Percentiles rank a stretch among this genome's conserved stretches.
Conservation (phyloP, 2,329 filamentous ascomycete genomes). For the Nigrospora sphaerica region DNA sequence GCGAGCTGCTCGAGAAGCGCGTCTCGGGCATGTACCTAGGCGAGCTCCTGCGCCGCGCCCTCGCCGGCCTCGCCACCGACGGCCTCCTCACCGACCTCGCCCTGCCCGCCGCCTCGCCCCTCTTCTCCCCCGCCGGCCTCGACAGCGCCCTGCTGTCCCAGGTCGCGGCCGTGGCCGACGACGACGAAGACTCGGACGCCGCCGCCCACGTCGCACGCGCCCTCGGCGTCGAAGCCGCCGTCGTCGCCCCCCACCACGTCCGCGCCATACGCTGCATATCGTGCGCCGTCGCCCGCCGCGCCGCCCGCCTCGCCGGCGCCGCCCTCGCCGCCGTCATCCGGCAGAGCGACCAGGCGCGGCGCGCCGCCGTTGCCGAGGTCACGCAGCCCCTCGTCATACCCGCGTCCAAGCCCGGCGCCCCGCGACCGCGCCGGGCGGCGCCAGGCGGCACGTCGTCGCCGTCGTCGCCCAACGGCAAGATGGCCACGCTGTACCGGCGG, state of each 20-base stretch:
- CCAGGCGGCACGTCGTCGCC: not conserved
- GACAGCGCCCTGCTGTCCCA: conserved; percentile 62
- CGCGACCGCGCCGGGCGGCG: too few species aligned
- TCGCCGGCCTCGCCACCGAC: conserved; percentile 35
- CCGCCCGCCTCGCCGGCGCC: conserved; percentile 59
- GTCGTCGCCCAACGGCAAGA: not conserved
- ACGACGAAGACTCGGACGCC: conserved; percentile 44
- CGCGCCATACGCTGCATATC: conserved; percentile 55
- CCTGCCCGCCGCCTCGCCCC: conserved; percentile 10
- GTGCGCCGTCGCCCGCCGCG: conserved; percentile 56
- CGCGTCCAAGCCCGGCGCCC: not conserved
- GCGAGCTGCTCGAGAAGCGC: conserved; percentile 78
- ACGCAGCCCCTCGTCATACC: conserved; percentile 46
- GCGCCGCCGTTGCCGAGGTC: conserved; percentile 33
- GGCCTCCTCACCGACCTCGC: conserved; percentile 4
- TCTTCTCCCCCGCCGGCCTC: conserved; percentile 58
- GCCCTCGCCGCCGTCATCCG: conserved; percentile 57
- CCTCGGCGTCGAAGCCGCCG: conserved; percentile 36
- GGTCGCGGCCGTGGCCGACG: conserved; percentile 46
- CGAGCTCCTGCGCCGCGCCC: conserved; percentile 61
- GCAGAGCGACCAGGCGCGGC: conserved; percentile 43
- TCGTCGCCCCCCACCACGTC: conserved; percentile 43
- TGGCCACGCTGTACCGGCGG: not conserved
- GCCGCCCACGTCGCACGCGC: conserved; percentile 9
- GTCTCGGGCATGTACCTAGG: conserved; percentile 79